A percentile compares a stretch with the other conserved stretches of the same genome.
Evolutionary conservation across 495 filamentous ascomycete species (phyloP).

Genomic region (Neurospora tetraspora): DNA sequence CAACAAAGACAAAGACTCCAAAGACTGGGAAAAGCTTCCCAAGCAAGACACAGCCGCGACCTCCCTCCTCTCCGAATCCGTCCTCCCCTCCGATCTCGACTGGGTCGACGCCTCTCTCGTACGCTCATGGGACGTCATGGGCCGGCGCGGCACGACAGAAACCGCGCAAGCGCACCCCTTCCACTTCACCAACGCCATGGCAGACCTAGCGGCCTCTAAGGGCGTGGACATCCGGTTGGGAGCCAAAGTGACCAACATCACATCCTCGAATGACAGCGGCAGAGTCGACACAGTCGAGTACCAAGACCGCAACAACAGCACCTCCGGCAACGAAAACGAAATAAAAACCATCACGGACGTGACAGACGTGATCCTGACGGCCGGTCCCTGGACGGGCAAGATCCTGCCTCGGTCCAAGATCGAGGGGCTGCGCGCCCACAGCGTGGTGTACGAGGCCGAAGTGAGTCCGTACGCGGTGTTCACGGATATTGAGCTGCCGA

Average conservation of each 20-base stretch:
- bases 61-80: slow-evolving; percentile 47
- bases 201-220: slow-evolving; percentile 62
- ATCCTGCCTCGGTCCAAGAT: slow-evolving; percentile 72
- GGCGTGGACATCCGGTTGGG: slow-evolving; percentile 65
- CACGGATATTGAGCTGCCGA: slow-evolving; percentile 73
- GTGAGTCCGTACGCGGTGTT: slow-evolving; percentile 86
- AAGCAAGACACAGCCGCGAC: slow-evolving; percentile 60
- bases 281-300: slow-evolving; percentile 64
- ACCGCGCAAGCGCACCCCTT: slow-evolving; percentile 95
- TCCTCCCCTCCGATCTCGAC: slow-evolving; percentile 70
- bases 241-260: slow-evolving; percentile 41
- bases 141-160: slow-evolving; percentile 47
- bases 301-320: slow-evolving; percentile 43
- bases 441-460: slow-evolving; percentile 71
- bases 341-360: slow-evolving; percentile 51
- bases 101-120: slow-evolving; percentile 69
- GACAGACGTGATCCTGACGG: slow-evolving; percentile 73
- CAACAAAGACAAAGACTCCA: slow-evolving; percentile 11
- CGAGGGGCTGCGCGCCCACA: slow-evolving; percentile 75
- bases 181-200: slow-evolving; percentile 83
- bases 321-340: slow-evolving; percentile 23
- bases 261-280: slow-evolving; percentile 23
- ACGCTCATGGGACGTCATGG: slow-evolving; percentile 73
- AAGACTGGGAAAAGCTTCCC: slow-evolving; percentile 51
- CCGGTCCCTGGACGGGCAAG: slow-evolving; percentile 79